These are phyloP conservation scores for Fusarium metavorans DNA, from an alignment of 2,329 filamentous ascomycete species.

Conservation along the genomic window DNA sequence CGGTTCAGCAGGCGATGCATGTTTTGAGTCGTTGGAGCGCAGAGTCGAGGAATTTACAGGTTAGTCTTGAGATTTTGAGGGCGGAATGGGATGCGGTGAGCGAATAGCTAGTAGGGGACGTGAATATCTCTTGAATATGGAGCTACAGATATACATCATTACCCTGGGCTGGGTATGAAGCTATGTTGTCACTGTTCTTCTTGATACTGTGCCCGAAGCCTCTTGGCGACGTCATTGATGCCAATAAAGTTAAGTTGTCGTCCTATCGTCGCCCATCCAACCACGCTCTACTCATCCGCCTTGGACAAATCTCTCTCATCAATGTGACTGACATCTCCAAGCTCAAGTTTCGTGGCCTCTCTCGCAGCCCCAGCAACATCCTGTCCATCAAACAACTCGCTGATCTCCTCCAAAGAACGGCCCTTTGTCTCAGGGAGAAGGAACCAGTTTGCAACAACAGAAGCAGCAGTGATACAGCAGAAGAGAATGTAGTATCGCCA, in stretches of 20 bases:
- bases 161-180: not conserved
- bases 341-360: not conserved
- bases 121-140: not conserved
- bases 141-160: too few species aligned
- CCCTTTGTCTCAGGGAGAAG: not conserved
- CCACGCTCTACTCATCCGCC: not conserved
- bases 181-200: not conserved
- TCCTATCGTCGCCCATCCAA: not conserved
- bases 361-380: not conserved
- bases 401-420: not conserved
- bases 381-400: not conserved
- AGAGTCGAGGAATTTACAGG: not conserved
- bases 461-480: not conserved
- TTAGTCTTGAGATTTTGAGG: not conserved
- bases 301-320: not conserved
- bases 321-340: not conserved
- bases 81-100: not conserved
- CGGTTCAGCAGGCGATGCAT: not conserved
- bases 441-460: not conserved
- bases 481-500: not conserved
- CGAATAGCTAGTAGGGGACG: not conserved
- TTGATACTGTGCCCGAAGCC: not conserved
- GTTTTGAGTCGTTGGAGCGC: not conserved
- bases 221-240: not conserved
- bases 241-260: not conserved